Evolutionary conservation across 2,329 filamentous ascomycete species (phyloP), one percentile per base, ranked within the genome.

Genomic region (Aspergillus viridinutans): DNA sequence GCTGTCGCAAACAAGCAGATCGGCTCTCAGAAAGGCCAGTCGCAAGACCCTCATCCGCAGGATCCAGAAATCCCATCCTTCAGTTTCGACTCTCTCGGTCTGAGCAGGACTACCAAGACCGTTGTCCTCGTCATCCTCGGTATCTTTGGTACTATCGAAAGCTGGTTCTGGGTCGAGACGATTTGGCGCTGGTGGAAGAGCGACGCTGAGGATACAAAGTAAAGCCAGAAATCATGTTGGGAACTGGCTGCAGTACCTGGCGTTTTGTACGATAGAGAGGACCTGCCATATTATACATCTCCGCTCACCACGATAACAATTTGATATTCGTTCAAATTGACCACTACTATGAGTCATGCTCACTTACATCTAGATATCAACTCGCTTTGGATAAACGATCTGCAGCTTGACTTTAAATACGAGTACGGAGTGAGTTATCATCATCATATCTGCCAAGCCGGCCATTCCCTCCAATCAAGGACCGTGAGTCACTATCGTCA

Each of bases 121-220:
- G 61, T 66, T 40, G 64, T 73, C 21, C 50, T 69, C 51, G 56
- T 59, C 7, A 57, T 68, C 14, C 40, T 74, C 32, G 59, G 65
- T 49, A 59, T 72, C 25, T 63, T 71, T 54, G 68, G 71, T 8
- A 71, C 68, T 1, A 67, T 74, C 53, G 72, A 74, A 57, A 66
- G 67, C 20, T 67, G 67, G 49, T 71, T 74, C 53, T 74, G 67
- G 65, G 62, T 60, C 20, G 66, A 68, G 49, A 62, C 64, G 42
- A 57, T 67, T 43, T 64, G 61, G 63, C 55, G 60, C 28, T 69
- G 65, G 68, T 66, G 62, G 48, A 59, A 58, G 23, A 54, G 57
- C 52, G 35, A 12, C 25, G 47, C 29, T 42, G 49, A 23, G 28
- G 42, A 23, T 9, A 21, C 8, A 1, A 20, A 45, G 10, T 23